Conservation (phyloP, 805 yeast genomes). For the Tetrapisispora namnaoensis region DNA sequence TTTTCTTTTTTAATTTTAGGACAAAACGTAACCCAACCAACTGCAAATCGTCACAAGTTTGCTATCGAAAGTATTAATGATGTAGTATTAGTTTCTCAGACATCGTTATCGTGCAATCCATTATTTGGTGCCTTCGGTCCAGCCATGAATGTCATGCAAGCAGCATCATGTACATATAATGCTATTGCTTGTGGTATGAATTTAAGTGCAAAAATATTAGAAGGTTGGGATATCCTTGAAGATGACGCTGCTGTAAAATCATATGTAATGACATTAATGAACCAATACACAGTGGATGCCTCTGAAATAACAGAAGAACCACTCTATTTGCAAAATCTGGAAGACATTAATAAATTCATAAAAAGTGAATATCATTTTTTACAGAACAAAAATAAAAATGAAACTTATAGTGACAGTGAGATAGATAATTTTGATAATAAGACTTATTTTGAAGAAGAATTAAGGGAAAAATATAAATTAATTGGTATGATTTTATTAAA, state of each 20-base stretch:
- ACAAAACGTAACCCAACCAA: not conserved
- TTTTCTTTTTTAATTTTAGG: not conserved
- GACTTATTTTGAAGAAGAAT: not conserved
- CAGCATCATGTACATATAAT: constrained; percentile 1
- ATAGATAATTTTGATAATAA: not conserved
- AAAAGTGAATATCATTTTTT: not conserved
- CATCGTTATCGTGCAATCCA: constrained; percentile 2
- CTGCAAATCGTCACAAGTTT: constrained; percentile 1
- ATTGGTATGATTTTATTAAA: not conserved
- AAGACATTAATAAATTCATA: not conserved
- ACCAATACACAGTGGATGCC: not conserved
- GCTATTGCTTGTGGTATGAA: constrained; percentile 1
- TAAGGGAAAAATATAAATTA: not conserved
- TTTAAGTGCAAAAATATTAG: constrained; percentile 2
- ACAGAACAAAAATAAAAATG: not conserved
- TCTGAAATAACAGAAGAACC: not conserved
- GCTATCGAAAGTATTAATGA: constrained; percentile 1
- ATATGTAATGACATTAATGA: not conserved
- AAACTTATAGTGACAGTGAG: not conserved
- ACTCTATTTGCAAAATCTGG: not conserved
- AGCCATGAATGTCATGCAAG: not conserved
- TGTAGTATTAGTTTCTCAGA: constrained; percentile 1
- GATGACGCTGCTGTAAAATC: not conserved
- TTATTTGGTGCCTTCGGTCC: not conserved
- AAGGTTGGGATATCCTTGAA: constrained; percentile 2